phyloP scores from a whole-genome alignment of 1,284 basidiomycete genomes.

The Pholiota adiposa region DNA sequence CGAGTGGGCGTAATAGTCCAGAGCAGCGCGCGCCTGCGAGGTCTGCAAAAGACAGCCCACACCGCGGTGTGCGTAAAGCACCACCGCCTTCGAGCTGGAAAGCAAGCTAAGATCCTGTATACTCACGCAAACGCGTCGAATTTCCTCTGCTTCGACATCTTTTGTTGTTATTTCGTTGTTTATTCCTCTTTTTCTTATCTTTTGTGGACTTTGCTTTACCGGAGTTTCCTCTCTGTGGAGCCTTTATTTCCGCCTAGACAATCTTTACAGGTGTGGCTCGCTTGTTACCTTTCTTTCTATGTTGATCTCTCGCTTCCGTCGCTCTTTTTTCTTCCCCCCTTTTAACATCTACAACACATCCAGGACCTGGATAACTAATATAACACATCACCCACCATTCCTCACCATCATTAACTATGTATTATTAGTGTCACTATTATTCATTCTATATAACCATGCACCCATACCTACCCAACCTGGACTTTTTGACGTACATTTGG shows the following conservation, averaged over 20 bases:
- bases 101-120: conserved; percentile 26
- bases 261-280: conserved; percentile 1
- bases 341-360: conserved; percentile 19
- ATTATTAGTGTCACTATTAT: conserved; percentile 22
- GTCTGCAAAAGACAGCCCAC: conserved; percentile 43
- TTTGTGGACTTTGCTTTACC: conserved; percentile 7
- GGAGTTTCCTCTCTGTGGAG: background rate
- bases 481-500: conserved; percentile 9
- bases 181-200: background rate
- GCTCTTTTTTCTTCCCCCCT: conserved; percentile 10
- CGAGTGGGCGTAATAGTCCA: conserved; percentile 24
- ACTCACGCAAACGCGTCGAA: background rate
- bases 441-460: background rate
- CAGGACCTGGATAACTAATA: conserved; percentile 26
- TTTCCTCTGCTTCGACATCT: conserved; percentile 7
- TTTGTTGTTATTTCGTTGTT: background rate
- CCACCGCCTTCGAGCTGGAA: conserved; percentile 69
- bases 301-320: conserved; percentile 10
- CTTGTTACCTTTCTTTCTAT: conserved; percentile 1
- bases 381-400: conserved; percentile 26
- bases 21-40: conserved; percentile 33
- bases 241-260: conserved; percentile 10
- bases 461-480: conserved; percentile 14
- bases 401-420: conserved; percentile 24
- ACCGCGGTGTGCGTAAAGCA: conserved; percentile 33